These are phyloP conservation scores for Puya raimondii DNA, from an alignment of 176 grass and related monocot genomes.

Conservation along the genomic window DNA sequence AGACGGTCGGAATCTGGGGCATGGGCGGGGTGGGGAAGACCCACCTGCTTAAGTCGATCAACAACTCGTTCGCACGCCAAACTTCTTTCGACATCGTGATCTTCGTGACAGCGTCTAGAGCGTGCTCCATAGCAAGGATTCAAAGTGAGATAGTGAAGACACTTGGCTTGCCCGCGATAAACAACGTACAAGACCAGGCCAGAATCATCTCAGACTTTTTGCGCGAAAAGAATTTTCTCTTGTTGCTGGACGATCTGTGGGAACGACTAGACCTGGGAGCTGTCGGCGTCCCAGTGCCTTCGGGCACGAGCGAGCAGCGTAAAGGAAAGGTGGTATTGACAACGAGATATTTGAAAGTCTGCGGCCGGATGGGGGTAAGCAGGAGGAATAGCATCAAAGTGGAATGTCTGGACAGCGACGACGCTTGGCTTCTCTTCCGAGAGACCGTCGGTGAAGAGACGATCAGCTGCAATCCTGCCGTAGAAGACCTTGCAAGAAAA, in stretches of 20 bases:
- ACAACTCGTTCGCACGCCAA: conserved; percentile 29
- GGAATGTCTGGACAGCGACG: conserved; percentile 29
- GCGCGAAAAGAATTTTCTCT: conserved; percentile 39
- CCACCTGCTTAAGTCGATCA: conserved; percentile 34
- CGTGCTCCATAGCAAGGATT: conserved; percentile 35
- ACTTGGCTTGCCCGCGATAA: conserved; percentile 27
- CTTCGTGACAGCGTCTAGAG: conserved; percentile 38
- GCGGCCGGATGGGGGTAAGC: conserved; percentile 36
- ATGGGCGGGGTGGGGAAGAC: conserved; percentile 54
- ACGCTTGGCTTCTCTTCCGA: conserved; percentile 42
- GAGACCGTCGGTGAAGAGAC: conserved; percentile 29
- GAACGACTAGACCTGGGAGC: conserved; percentile 43
- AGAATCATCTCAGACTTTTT: conserved; percentile 38
- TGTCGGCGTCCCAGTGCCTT: conserved; percentile 42
- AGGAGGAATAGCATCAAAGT: conserved; percentile 40
- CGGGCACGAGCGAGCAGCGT: conserved; percentile 15
- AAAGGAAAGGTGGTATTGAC: conserved; percentile 52
- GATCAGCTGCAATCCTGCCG: conserved; percentile 7
- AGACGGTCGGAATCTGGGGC: conserved; percentile 41
- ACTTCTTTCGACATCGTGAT: conserved; percentile 42
- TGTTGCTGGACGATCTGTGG: conserved; percentile 50
- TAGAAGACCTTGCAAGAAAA: conserved; percentile 3
- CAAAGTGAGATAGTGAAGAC: conserved; percentile 40
- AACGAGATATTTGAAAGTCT: conserved; percentile 37
- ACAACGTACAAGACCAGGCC: conserved; percentile 36